A percentile compares a stretch with the other conserved stretches of the same genome.
phyloP scores from a whole-genome alignment of 2,329 filamentous ascomycete species.

The Nemania abortiva region DNA sequence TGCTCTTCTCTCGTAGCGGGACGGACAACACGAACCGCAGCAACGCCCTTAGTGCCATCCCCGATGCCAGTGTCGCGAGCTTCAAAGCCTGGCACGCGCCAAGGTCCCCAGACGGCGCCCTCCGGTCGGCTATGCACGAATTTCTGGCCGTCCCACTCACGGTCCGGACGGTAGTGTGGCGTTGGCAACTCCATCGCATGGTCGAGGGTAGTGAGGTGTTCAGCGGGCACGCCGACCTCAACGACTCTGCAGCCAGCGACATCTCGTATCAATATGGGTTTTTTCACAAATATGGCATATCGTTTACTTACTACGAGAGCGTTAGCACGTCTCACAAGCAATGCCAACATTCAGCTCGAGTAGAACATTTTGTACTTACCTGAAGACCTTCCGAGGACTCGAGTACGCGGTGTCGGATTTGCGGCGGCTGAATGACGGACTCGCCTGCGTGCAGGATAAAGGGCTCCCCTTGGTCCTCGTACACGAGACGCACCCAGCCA shows the following conservation, averaged over 20 bases:
- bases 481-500: constrained; percentile 41
- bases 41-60: constrained; percentile 37
- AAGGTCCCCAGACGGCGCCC: constrained; percentile 35
- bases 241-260: constrained; percentile 20
- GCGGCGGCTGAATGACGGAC: constrained; percentile 41
- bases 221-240: constrained; percentile 40
- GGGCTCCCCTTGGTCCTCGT: constrained; percentile 40
- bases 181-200: constrained; percentile 40
- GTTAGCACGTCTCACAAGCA: background rate
- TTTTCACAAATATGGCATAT: background rate
- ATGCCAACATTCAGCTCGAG: background rate
- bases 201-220: constrained; percentile 40
- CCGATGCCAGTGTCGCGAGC: constrained; percentile 39
- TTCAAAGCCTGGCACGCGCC: constrained; percentile 40
- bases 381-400: constrained; percentile 38
- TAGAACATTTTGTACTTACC: constrained; percentile 4
- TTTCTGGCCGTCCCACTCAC: constrained; percentile 40
- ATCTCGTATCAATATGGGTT: background rate
- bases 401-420: constrained; percentile 39
- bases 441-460: constrained; percentile 39
- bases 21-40: constrained; percentile 36
- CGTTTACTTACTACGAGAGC: background rate
- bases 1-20: constrained; percentile 19
- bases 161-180: constrained; percentile 34
- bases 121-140: constrained; percentile 38